Conservation (phyloP, 331 rosid species). For the Arachis monticola region DNA sequence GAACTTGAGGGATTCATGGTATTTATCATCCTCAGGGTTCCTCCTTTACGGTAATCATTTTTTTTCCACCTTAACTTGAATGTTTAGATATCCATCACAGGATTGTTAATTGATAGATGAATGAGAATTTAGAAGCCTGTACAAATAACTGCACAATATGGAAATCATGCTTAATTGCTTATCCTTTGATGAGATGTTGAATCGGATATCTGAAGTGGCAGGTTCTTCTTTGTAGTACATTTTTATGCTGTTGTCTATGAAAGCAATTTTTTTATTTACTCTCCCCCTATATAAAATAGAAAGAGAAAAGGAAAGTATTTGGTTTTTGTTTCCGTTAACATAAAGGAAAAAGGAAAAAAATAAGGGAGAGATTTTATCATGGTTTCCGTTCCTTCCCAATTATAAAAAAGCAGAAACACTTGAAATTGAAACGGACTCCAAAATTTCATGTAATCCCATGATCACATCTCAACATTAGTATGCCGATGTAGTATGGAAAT, state of each 20-base stretch:
- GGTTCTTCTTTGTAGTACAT: constrained; percentile 12
- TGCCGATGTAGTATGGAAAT: background rate
- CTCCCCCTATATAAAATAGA: no score
- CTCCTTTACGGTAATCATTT: constrained; percentile 33
- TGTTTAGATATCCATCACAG: constrained; percentile 50
- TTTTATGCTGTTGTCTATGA: constrained; percentile 2
- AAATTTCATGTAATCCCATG: background rate
- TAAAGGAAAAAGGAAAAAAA: no score
- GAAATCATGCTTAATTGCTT: constrained; percentile 37
- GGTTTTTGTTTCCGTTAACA: no score
- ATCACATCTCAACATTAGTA: background rate
- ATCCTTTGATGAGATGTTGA: constrained; percentile 32
- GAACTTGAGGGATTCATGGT: constrained; percentile 42
- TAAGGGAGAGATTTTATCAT: no score
- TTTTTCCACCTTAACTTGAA: constrained; percentile 40
- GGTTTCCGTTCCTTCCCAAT: no score
- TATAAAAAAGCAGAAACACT: no score
- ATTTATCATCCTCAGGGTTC: constrained; percentile 41
- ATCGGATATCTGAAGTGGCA: constrained; percentile 32
- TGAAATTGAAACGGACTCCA: no score
- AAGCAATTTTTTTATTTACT: background rate
- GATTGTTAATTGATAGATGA: constrained; percentile 38
- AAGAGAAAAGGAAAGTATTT: no score
- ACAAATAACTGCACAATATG: constrained; percentile 51
- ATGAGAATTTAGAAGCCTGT: constrained; percentile 59